Evolutionary conservation across 345 rosid genomes (phyloP).

Genomic region (Isatis tinctoria): DNA sequence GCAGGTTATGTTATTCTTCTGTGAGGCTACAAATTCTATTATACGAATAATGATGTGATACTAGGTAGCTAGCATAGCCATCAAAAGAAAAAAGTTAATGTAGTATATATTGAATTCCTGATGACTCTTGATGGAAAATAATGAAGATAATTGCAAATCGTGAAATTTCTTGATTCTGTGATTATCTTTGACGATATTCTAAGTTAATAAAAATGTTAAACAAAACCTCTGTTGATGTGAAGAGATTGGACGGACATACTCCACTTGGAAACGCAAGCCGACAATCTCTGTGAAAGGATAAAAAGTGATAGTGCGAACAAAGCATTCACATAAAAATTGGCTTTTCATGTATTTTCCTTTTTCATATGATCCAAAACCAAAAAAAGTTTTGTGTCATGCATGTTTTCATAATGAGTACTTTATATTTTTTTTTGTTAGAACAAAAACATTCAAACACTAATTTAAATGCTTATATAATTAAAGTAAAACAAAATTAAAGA

Average conservation of each 20-base stretch:
- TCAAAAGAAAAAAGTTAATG: neutral
- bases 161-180: neutral
- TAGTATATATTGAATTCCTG: neutral
- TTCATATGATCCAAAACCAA: constrained; percentile 26
- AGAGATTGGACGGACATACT: neutral
- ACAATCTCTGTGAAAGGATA: constrained; percentile 26
- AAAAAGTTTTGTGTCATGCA: constrained; percentile 23
- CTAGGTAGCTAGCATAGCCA: neutral
- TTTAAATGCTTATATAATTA: neutral
- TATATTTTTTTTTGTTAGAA: neutral
- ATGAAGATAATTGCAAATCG: neutral
- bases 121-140: neutral
- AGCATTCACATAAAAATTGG: constrained; percentile 19
- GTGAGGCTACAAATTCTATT: neutral
- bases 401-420: neutral
- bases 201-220: neutral
- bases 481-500: neutral
- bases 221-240: neutral
- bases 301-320: constrained; percentile 23
- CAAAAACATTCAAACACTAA: neutral
- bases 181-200: neutral
- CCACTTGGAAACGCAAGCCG: constrained; percentile 7
- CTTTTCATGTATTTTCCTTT: constrained; percentile 21
- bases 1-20: neutral
- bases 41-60: neutral